These are phyloP conservation scores for Hippophae gyantsensis DNA, from an alignment of 306 rosid species.

Conservation along the genomic window DNA sequence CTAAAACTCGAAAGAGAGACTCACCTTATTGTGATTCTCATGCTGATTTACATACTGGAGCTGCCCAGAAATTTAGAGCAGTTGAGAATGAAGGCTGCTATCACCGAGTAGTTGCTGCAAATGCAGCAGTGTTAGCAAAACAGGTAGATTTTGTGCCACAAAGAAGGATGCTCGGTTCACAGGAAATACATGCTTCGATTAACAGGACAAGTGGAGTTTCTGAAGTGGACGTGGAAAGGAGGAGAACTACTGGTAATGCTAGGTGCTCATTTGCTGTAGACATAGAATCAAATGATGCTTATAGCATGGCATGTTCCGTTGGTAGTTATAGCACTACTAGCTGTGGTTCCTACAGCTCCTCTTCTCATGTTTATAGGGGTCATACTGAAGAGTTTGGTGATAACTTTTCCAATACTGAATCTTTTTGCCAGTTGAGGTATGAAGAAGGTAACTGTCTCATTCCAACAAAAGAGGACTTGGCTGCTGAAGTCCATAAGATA, in stretches of 20 bases:
- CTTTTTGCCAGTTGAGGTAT: slow-evolving; percentile 30
- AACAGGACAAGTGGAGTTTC: slow-evolving; percentile 31
- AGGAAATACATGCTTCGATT: slow-evolving; percentile 42
- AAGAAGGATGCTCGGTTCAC: slow-evolving; percentile 48
- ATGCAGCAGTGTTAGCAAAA: slow-evolving; percentile 26
- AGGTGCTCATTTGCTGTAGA: slow-evolving; percentile 38
- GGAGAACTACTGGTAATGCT: slow-evolving; percentile 22
- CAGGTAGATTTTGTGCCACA: slow-evolving; percentile 76
- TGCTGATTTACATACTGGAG: slow-evolving; percentile 32
- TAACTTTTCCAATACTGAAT: slow-evolving; percentile 57
- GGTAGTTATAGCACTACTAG: slow-evolving; percentile 74
- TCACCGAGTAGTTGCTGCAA: slow-evolving; percentile 18
- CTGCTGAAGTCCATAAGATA: slow-evolving; percentile 51
- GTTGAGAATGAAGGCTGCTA: slow-evolving; percentile 28
- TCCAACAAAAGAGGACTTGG: slow-evolving; percentile 31
- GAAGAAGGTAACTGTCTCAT: slow-evolving; percentile 29
- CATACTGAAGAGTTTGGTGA: slow-evolving; percentile 37
- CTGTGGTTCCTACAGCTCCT: slow-evolving; percentile 26
- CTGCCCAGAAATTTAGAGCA: slow-evolving; percentile 31
- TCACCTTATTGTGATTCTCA: slow-evolving; percentile 28
- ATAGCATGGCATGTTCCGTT: slow-evolving; percentile 57
- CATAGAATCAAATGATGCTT: slow-evolving; percentile 34
- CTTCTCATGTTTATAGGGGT: slow-evolving; percentile 37
- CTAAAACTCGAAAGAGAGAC: slow-evolving; percentile 45
- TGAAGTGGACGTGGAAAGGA: slow-evolving; percentile 32